Base-by-base conservation (phyloP, 2,329 filamentous ascomycete species). In the Scolecobasidium constrictum region DNA sequence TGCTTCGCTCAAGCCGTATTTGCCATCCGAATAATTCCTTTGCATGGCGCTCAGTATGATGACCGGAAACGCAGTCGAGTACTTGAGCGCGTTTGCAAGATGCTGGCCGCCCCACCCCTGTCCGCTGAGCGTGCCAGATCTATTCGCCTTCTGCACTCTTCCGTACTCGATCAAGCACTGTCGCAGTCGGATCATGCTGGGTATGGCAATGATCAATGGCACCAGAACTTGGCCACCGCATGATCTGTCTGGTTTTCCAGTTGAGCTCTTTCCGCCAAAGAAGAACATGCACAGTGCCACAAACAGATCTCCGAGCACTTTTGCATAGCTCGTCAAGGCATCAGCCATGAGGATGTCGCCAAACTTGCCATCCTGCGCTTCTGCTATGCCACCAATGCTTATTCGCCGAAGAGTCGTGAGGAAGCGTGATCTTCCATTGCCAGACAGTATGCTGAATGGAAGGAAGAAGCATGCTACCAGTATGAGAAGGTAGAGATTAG, bases 201-300 rank as follows among this genome's bases (percentile, higher is more conserved):
- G 92, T 19, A 88, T 64, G 2, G 80, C 79, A 61, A 96, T 83
- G 52, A 96, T 77, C 35, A 94, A 67, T 0, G 92, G 90, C 4
- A 95, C 84, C 48, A 90, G 65, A 47, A 86, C 75, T 40, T 72
- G 70, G 41, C 86, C 86, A 50, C 88, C 87, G 57, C 87, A 94
- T 42, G 70, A 75, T 33, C 90, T 77, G 62, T 95, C 81, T 1
- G 90, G 88, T 20, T 78, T 77, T 21, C 78, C 79, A 1, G 87
- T 94, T 19, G 86, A 85, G 40, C 81, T 83, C 34, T 78, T 75
- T 3, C 74, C 74, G 3, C 72, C 64, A 1, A 75, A 75, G 56
- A 94, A 76, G 61, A 94, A 88, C 90, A 95, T 94, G 75, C 87
- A 96, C 20, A 87, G 64, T 38, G 80, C 80, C 43, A 96, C 83